phyloP scores from a whole-genome alignment of 2,329 filamentous ascomycete genomes.

The Cladophialophora yegresii region DNA sequence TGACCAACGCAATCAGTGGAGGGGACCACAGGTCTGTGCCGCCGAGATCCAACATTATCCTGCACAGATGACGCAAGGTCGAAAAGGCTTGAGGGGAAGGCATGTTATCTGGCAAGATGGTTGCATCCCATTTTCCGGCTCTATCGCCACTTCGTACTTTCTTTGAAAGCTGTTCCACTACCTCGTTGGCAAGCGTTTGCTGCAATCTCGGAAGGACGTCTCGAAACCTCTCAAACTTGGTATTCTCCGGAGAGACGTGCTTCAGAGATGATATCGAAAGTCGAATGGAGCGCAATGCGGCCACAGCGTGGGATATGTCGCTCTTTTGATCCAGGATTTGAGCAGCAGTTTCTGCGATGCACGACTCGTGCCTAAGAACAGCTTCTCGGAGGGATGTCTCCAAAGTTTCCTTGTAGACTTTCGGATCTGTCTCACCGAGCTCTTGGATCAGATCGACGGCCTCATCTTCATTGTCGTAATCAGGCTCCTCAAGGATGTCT shows the following conservation, averaged over 20 bases:
- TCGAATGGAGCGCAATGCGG: conserved; percentile 29
- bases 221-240: conserved; percentile 14
- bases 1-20: conserved; percentile 25
- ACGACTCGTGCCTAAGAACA: conserved; percentile 15
- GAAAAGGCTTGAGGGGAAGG: conserved; percentile 33
- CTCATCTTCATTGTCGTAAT: conserved; percentile 36
- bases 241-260: conserved; percentile 20
- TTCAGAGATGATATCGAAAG: conserved; percentile 21
- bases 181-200: conserved; percentile 26
- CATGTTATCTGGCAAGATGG: conserved; percentile 28
- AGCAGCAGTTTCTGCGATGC: conserved; percentile 16
- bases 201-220: conserved; percentile 22
- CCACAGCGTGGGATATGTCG: conserved; percentile 8
- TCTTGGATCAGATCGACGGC: conserved; percentile 21
- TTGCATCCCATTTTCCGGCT: not conserved
- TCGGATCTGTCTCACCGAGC: conserved; percentile 29
- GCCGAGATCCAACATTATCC: conserved; percentile 34
- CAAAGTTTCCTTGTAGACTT: conserved; percentile 14
- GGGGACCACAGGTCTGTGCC: conserved; percentile 34
- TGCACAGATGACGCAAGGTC: conserved; percentile 30
- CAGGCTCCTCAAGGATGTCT: conserved; percentile 36
- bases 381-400: conserved; percentile 17
- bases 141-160: conserved; percentile 7
- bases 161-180: conserved; percentile 16
- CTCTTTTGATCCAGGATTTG: not conserved